Percentiles rank a stretch among this genome's conserved stretches.
Conservation (phyloP, 2,329 filamentous ascomycete genomes). For the Stylonectria norvegica region DNA sequence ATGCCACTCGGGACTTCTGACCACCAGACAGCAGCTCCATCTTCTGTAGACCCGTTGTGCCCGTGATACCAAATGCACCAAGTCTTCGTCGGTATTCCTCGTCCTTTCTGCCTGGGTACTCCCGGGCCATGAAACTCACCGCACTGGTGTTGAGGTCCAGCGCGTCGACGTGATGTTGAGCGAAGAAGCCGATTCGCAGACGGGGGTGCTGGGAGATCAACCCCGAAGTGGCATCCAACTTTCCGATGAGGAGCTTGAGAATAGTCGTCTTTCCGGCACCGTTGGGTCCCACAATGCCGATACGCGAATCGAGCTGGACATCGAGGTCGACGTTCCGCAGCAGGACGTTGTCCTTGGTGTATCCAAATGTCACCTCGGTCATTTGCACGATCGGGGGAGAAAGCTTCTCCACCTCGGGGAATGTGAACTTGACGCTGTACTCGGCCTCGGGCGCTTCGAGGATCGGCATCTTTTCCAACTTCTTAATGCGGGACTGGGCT, state of each 20-base stretch:
- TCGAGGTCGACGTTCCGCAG: conserved; percentile 88
- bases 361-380: conserved; percentile 88
- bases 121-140: conserved; percentile 93
- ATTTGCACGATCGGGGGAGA: conserved; percentile 98
- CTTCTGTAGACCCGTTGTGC: conserved; percentile 94
- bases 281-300: conserved; percentile 98
- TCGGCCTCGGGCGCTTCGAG: conserved; percentile 87
- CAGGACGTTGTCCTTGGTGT: conserved; percentile 73
- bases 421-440: conserved; percentile 95
- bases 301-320: conserved; percentile 95
- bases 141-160: conserved; percentile 85
- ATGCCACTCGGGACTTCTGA: conserved; percentile 97
- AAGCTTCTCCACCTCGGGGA: conserved; percentile 95
- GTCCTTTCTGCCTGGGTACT: conserved; percentile 84
- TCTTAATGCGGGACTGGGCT: conserved; percentile 98
- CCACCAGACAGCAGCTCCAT: conserved; percentile 93
- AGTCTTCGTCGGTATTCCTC: conserved; percentile 96
- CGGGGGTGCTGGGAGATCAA: conserved; percentile 85
- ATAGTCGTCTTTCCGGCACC: conserved; percentile 98
- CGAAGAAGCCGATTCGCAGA: conserved; percentile 91
- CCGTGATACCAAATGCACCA: conserved; percentile 85
- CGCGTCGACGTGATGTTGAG: conserved; percentile 96
- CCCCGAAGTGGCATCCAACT: conserved; percentile 71
- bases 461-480: conserved; percentile 93
- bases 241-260: conserved; percentile 93